These are phyloP conservation scores for Diaporthe sp. DNA, from an alignment of 2,329 filamentous ascomycete species.

Conservation along the genomic window DNA sequence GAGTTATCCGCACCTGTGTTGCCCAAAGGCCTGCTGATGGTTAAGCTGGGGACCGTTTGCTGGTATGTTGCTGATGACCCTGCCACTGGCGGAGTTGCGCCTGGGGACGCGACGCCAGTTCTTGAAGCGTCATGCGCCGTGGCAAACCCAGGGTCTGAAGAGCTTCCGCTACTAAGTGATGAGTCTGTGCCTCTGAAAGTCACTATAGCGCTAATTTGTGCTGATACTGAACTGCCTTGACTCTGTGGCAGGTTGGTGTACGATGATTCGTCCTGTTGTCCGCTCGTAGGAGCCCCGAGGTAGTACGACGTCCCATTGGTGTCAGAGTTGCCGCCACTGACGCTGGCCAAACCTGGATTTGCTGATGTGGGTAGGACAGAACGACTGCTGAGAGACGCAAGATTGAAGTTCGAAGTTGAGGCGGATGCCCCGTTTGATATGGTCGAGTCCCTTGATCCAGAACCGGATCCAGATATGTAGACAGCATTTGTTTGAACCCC, in stretches of 20 bases:
- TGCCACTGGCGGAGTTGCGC: not conserved
- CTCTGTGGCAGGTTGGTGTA: not conserved
- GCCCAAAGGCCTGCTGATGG: too few species aligned
- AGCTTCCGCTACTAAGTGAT: not conserved
- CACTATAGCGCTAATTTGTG: not conserved
- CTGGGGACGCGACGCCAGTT: not conserved
- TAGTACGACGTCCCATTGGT: not conserved
- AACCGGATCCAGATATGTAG: too few species aligned
- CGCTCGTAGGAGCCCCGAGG: not conserved
- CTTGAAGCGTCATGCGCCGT: not conserved
- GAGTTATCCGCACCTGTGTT: not conserved
- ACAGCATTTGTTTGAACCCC: not conserved
- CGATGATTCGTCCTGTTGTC: not conserved
- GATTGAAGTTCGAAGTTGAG: too few species aligned
- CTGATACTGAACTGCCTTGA: too few species aligned
- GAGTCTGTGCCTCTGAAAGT: not conserved
- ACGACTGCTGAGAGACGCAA: too few species aligned
- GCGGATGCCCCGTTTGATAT: too few species aligned
- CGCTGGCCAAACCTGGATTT: not conserved
- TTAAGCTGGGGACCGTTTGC: not conserved
- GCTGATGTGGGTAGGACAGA: not conserved
- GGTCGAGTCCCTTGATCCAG: not conserved
- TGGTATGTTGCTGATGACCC: not conserved
- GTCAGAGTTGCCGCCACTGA: not conserved
- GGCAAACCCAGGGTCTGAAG: rapidly evolving